Evolutionary conservation across 371 early-diverging fungal genomes (phyloP).

Genomic region (Apophysomyces trapeziformis): DNA sequence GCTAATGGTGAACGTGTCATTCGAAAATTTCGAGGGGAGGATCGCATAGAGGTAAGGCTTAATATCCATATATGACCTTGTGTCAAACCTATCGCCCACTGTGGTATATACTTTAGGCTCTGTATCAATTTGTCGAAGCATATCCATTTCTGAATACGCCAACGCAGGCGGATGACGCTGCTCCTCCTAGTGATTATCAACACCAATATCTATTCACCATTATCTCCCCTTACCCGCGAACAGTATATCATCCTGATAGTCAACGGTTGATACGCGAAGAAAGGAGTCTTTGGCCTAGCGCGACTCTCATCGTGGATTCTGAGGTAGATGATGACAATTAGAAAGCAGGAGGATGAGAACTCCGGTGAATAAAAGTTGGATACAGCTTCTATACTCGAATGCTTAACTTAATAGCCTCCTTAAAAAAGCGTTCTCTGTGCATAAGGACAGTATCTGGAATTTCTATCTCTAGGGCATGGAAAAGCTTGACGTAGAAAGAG

Average conservation of each 20-base stretch:
- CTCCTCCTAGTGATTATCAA: conserved; percentile 57
- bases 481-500: too few relatives aligned
- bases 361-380: not conserved
- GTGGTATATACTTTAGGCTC: conserved; percentile 25
- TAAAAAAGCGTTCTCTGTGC: too few relatives aligned
- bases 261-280: conserved; percentile 47
- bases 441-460: too few relatives aligned
- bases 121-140: conserved; percentile 78
- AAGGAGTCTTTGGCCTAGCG: conserved; percentile 75
- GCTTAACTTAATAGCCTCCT: too few relatives aligned
- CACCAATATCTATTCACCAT: conserved; percentile 72
- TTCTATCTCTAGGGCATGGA: too few relatives aligned
- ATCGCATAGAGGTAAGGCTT: conserved; percentile 61
- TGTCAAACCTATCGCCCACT: not conserved
- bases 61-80: not conserved
- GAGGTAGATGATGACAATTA: conserved; percentile 55
- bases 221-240: conserved; percentile 76
- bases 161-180: conserved; percentile 33
- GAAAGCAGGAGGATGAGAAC: not conserved
- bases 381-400: too few relatives aligned
- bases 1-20: conserved; percentile 74
- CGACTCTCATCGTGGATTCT: conserved; percentile 72
- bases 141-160: conserved; percentile 70
- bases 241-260: conserved; percentile 52
- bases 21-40: conserved; percentile 73